These are phyloP conservation scores for Penicillium sp. DNA, from an alignment of 2,329 filamentous ascomycete genomes.

Conservation along the genomic window DNA sequence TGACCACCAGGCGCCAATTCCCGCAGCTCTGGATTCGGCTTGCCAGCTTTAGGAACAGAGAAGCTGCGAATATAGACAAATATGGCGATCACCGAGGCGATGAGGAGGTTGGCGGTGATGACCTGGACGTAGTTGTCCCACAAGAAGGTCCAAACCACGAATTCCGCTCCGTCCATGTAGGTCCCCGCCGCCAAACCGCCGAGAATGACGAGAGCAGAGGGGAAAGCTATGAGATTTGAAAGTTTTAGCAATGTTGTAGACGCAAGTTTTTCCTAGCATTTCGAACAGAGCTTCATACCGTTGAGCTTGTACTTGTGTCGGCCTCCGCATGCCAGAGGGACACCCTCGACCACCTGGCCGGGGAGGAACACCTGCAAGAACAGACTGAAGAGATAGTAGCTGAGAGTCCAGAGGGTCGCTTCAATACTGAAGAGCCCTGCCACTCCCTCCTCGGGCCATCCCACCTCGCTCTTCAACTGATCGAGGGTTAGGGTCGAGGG, in stretches of 20 bases:
- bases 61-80: slow-evolving; percentile 84
- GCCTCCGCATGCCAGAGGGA: slow-evolving; percentile 66
- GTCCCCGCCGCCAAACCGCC: slow-evolving; percentile 72
- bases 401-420: slow-evolving; percentile 67
- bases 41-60: slow-evolving; percentile 59
- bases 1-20: slow-evolving; percentile 80
- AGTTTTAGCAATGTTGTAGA: background rate
- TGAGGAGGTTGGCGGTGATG: slow-evolving; percentile 75
- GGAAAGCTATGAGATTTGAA: slow-evolving; percentile 57
- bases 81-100: slow-evolving; percentile 68
- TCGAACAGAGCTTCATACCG: slow-evolving; percentile 45
- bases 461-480: slow-evolving; percentile 73
- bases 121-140: slow-evolving; percentile 87
- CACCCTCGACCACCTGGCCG: slow-evolving; percentile 68
- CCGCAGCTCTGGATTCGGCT: slow-evolving; percentile 68
- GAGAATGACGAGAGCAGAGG: slow-evolving; percentile 71
- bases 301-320: slow-evolving; percentile 81
- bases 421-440: slow-evolving; percentile 67
- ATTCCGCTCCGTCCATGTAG: slow-evolving; percentile 71
- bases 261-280: background rate
- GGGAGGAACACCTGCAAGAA: slow-evolving; percentile 75
- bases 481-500: slow-evolving; percentile 70
- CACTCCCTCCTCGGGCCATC: slow-evolving; percentile 73
- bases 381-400: slow-evolving; percentile 75
- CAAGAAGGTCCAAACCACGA: slow-evolving; percentile 88